Evolutionary conservation across 1,284 basidiomycete genomes (phyloP).

Genomic region (Cryptococcus sp.): DNA sequence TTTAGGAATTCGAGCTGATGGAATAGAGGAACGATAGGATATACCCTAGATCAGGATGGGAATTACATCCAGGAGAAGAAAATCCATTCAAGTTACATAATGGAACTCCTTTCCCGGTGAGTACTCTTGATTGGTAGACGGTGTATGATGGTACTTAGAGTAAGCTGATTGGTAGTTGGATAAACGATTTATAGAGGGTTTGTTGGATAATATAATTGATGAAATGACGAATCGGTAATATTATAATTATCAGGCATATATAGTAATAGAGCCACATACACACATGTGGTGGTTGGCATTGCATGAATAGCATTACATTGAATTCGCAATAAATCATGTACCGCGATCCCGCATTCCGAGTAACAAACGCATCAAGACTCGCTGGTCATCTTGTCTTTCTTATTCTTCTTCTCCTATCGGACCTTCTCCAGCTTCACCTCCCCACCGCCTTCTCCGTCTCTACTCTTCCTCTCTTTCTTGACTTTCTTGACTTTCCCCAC

Average conservation of each 20-base stretch:
- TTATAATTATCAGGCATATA: too few relatives aligned
- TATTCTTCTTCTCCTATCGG: not conserved
- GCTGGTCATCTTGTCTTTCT: not conserved
- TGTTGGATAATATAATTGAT: too few relatives aligned
- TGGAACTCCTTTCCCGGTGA: not conserved
- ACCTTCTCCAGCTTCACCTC: not conserved
- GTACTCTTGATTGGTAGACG: not conserved
- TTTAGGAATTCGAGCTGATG: too few relatives aligned
- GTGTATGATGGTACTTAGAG: too few relatives aligned
- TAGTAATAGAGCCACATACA: too few relatives aligned
- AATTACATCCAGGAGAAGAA: not conserved
- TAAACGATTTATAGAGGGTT: too few relatives aligned
- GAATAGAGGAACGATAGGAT: not conserved
- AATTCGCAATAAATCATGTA: too few relatives aligned
- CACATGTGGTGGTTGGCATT: too few relatives aligned
- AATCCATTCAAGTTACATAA: not conserved
- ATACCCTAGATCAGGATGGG: not conserved
- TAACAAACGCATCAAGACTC: not conserved
- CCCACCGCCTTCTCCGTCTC: not conserved
- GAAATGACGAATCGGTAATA: too few relatives aligned
- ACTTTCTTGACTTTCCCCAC: not conserved
- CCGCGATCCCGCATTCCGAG: too few relatives aligned
- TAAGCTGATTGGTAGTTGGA: too few relatives aligned
- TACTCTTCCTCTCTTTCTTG: not conserved
- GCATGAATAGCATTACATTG: too few relatives aligned